phyloP scores from a whole-genome alignment of 257 asterid species.

The Ehretia macrophylla region DNA sequence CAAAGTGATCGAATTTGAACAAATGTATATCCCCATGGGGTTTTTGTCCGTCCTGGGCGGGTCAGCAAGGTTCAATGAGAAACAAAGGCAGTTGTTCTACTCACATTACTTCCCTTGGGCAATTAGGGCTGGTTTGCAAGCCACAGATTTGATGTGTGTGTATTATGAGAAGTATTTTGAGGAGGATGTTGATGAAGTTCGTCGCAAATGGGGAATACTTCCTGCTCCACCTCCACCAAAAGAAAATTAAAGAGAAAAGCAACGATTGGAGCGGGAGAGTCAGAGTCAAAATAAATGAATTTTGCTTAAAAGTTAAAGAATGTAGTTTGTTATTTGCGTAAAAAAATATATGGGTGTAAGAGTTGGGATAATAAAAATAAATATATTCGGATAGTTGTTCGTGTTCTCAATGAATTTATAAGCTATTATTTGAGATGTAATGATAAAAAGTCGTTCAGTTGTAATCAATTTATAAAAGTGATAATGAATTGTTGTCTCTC shows the following conservation, averaged over 20 bases:
- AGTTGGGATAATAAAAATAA: too few species aligned
- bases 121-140: conserved; percentile 62
- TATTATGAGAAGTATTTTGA: conserved; percentile 82
- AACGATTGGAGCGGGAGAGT: too few species aligned
- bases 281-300: too few species aligned
- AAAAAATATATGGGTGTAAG: too few species aligned
- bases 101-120: conserved; percentile 98
- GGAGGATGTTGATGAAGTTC: conserved; percentile 85
- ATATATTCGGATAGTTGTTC: too few species aligned
- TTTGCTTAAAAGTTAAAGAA: too few species aligned
- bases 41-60: conserved; percentile 78
- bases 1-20: conserved; percentile 90
- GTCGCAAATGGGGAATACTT: conserved; percentile 65
- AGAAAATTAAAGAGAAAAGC: not conserved
- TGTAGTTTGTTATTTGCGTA: too few species aligned
- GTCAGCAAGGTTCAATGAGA: conserved; percentile 63
- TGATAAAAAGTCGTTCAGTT: too few species aligned
- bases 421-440: too few species aligned
- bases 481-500: too few species aligned
- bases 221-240: conserved; percentile 68
- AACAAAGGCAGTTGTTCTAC: conserved; percentile 73
- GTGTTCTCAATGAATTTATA: too few species aligned
- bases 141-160: conserved; percentile 78
- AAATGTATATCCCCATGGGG: conserved; percentile 94
- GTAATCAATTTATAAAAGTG: too few species aligned